phyloP scores from a whole-genome alignment of 768 basidiomycete species.

The Phylloporus sp. region DNA sequence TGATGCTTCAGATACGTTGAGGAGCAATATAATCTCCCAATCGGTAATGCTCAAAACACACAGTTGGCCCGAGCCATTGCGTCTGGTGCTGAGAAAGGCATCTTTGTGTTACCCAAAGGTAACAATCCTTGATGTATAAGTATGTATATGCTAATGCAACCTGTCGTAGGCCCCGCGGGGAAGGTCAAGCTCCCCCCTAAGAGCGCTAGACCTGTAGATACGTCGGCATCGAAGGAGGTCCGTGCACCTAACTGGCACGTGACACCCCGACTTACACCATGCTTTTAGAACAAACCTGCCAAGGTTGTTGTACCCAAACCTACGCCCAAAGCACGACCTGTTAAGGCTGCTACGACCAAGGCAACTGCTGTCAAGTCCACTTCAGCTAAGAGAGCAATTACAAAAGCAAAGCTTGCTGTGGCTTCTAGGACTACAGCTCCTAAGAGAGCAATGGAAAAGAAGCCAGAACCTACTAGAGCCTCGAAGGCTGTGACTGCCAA shows the following conservation, averaged over 20 bases:
- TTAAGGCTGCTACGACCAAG: conserved; percentile 27
- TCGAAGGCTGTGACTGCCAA: conserved; percentile 19
- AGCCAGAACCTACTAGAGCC: conserved; percentile 34
- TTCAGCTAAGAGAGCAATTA: conserved; percentile 24
- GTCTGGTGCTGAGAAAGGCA: conserved; percentile 75
- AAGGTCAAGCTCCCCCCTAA: conserved; percentile 72
- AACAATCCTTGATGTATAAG: conserved; percentile 11
- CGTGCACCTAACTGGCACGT: conserved; percentile 27
- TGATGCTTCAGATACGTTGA: conserved; percentile 66
- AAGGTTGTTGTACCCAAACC: conserved; percentile 31
- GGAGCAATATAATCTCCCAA: conserved; percentile 74
- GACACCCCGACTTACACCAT: conserved; percentile 14
- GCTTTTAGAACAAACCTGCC: conserved; percentile 26
- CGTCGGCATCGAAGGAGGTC: conserved; percentile 57
- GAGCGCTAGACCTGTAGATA: conserved; percentile 42
- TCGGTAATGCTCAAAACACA: conserved; percentile 71
- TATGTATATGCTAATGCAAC: conserved; percentile 2
- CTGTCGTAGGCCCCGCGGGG: conserved; percentile 40
- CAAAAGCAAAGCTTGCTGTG: conserved; percentile 36
- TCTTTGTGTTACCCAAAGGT: conserved; percentile 91
- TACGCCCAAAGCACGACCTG: conserved; percentile 20
- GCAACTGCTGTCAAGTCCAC: conserved; percentile 22
- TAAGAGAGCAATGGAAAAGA: conserved; percentile 39
- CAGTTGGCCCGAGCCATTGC: conserved; percentile 80
- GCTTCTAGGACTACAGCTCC: conserved; percentile 34